Base-by-base conservation (phyloP, 495 filamentous ascomycete species). In the Tuber umbilicatum region DNA sequence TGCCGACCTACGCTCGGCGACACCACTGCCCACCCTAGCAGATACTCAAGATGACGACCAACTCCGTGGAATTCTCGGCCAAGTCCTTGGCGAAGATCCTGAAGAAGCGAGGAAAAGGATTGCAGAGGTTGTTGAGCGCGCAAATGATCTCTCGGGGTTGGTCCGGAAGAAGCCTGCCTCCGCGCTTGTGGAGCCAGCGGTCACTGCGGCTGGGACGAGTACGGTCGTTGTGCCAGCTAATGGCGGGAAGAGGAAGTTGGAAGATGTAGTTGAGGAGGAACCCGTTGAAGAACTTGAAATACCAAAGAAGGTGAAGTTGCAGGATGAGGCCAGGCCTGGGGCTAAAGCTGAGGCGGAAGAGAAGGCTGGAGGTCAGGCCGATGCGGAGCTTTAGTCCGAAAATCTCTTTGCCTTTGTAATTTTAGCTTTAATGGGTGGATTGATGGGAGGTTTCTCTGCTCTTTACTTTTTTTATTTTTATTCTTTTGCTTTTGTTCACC, bases 121-220 rank as follows among this genome's bases (percentile, higher is more conserved):
- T 40, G 90, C 93, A 74, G 91, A 94, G 78, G 94, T 90, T 50
- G 91, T 90, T 76, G 91, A 91, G 83, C 86, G 85, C 35, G 95
- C 95, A 23, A 97, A 88, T 69, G 96, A 99, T 81, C 83, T 99
- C n/a, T 91, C 90, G 2, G 89, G 91, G 19, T 83, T 98, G n/a
- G 91, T 97, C 4, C 88, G 92, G 73, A 96, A 88, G 84, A 93
- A 97, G 86, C 75, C 70, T 68, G 71, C 68, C 7, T 6, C 47
- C 37, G 43, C 50, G 23, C 55, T 81, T 91, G 79, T 19, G 0
- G 47, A 55, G 23, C 70, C 74, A 7, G 12, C 12, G 21, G 0
- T 27, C n/a, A n/a, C 21, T 42, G 27, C 37, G 17, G 72, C 23
- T 12, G 70, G 40, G n/a, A 73, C 45, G 16, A 81, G 72, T 31